Conservation (phyloP, 1,139 yeast genomes). For the Scheffersomyces illinoinensis region DNA sequence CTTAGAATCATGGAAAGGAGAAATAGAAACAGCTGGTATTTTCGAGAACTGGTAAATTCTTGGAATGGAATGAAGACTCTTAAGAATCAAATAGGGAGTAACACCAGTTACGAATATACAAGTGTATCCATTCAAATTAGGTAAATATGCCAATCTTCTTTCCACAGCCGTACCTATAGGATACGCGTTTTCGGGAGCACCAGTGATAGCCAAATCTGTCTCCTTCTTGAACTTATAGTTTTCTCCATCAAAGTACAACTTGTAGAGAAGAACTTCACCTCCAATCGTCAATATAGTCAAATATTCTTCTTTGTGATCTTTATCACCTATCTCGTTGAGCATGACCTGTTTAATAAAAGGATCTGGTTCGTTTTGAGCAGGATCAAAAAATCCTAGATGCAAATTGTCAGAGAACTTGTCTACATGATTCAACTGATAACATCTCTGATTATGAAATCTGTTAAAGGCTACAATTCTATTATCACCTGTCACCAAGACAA, state of each 20-base stretch:
- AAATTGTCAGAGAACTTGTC: conserved; percentile 57
- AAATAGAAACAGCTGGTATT: conserved; percentile 63
- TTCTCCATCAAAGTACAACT: conserved; percentile 54
- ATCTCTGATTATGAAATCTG: conserved; percentile 63
- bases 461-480: conserved; percentile 68
- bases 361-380: conserved; percentile 64
- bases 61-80: conserved; percentile 65
- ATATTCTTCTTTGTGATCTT: conserved; percentile 53
- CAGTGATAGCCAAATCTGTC: conserved; percentile 53
- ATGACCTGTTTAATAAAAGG: conserved; percentile 74
- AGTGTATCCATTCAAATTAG: conserved; percentile 57
- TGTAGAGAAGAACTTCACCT: conserved; percentile 74
- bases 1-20: conserved; percentile 44
- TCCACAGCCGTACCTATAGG: conserved; percentile 69
- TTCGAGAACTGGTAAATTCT: conserved; percentile 68
- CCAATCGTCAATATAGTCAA: conserved; percentile 74
- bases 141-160: conserved; percentile 63
- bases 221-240: conserved; percentile 50
- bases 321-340: conserved; percentile 67
- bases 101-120: conserved; percentile 75
- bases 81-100: conserved; percentile 67
- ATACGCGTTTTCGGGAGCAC: conserved; percentile 78
- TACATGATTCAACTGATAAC: conserved; percentile 63
- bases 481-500: conserved; percentile 74
- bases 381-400: conserved; percentile 56